A percentile compares a stretch with the other conserved stretches of the same genome.
phyloP scores from a whole-genome alignment of 2,329 filamentous ascomycete species.

The Erysiphe pulchra region DNA sequence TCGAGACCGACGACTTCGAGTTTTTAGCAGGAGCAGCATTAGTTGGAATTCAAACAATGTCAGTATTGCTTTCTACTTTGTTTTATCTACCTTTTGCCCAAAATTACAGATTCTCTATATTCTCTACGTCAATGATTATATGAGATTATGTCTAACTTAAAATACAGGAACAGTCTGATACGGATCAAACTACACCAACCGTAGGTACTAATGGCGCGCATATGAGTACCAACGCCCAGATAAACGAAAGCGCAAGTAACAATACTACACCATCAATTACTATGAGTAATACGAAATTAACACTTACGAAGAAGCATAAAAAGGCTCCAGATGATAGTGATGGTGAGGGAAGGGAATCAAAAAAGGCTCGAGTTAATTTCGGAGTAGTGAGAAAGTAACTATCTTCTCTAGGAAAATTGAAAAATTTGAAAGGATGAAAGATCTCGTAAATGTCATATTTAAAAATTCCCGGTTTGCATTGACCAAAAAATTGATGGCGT shows the following conservation, averaged over 20 bases:
- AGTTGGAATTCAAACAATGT: conserved; percentile 26
- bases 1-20: not conserved
- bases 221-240: conserved; percentile 26
- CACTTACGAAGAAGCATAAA: conserved; percentile 27
- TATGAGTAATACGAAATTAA: conserved; percentile 12
- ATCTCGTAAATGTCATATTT: not conserved
- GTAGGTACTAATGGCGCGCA: conserved; percentile 26
- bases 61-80: conserved; percentile 4
- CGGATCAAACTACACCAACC: conserved; percentile 10
- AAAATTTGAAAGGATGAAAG: not conserved
- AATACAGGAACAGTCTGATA: conserved; percentile 2
- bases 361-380: conserved; percentile 13
- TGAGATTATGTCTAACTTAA: not conserved
- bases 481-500: too few relatives aligned
- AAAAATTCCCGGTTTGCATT: too few relatives aligned
- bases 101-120: too few relatives aligned
- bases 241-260: conserved; percentile 19
- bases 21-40: conserved; percentile 19
- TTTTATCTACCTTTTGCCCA: conserved; percentile 1
- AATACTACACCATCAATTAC: conserved; percentile 28
- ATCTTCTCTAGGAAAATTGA: not conserved
- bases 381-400: conserved; percentile 10
- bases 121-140: not conserved
- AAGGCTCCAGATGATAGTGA: conserved; percentile 29
- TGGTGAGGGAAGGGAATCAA: conserved; percentile 22